Conservation (phyloP, 306 rosid genomes). For the Rubus idaeus region DNA sequence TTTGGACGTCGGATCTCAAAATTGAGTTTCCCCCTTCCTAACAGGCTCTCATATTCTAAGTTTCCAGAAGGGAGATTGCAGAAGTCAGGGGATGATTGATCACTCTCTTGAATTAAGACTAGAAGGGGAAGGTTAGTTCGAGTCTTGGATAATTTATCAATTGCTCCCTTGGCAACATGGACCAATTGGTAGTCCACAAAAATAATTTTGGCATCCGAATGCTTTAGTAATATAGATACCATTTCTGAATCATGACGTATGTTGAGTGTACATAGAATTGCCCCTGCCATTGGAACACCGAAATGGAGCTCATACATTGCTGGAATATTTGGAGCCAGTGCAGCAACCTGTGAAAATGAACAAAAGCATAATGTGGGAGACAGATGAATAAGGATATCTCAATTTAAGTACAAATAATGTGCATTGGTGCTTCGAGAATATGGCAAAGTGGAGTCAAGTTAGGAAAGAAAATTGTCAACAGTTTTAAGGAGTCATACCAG, state of each 20-base stretch:
- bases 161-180: constrained; percentile 58
- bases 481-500: not conserved
- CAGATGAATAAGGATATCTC: not conserved
- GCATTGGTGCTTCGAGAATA: not conserved
- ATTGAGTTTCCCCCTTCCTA: constrained; percentile 46
- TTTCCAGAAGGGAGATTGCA: constrained; percentile 20
- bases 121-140: constrained; percentile 39
- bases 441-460: not conserved
- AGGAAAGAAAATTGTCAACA: not conserved
- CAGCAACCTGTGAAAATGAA: constrained; percentile 64
- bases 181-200: constrained; percentile 62
- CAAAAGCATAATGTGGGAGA: not conserved
- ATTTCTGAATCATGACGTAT: constrained; percentile 61
- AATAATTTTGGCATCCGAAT: constrained; percentile 70
- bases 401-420: not conserved
- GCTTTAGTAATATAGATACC: constrained; percentile 52
- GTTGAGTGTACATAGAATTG: constrained; percentile 70
- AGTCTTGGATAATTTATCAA: constrained; percentile 44
- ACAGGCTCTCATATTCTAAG: constrained; percentile 60
- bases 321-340: constrained; percentile 69
- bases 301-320: constrained; percentile 87
- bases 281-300: constrained; percentile 91
- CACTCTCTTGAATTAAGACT: constrained; percentile 56
- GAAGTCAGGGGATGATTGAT: constrained; percentile 14
- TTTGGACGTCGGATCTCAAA: constrained; percentile 60